Conservation (phyloP, 495 filamentous ascomycete genomes). For the Aspergillus avenaceus region DNA sequence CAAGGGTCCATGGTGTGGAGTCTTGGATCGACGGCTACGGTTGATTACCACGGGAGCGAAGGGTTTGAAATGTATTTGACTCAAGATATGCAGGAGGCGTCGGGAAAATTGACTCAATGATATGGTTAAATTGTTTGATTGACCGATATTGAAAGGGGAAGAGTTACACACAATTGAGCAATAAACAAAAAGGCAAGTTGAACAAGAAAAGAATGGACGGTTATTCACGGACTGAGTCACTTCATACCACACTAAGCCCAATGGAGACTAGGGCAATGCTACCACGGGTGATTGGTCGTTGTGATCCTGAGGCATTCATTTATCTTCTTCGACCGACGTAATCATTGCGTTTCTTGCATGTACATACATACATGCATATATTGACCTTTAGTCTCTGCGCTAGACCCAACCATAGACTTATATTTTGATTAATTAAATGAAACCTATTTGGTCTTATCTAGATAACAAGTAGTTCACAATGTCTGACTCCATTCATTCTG, state of each 20-base stretch:
- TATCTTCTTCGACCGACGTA: no score
- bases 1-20: slow-evolving; percentile 25
- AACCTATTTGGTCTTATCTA: neutral
- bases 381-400: no score
- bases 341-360: no score
- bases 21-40: slow-evolving; percentile 1
- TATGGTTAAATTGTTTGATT: no score
- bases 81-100: no score
- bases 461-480: slow-evolving; percentile 23
- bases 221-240: slow-evolving; percentile 15
- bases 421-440: no score
- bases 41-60: neutral
- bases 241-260: neutral
- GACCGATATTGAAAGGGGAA: no score
- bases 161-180: neutral
- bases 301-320: neutral
- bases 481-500: slow-evolving; percentile 63
- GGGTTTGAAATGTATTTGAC: no score
- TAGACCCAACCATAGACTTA: no score
- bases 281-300: no score
- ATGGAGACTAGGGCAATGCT: neutral
- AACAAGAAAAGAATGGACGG: neutral
- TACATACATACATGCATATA: no score
- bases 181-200: neutral
- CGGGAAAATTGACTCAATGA: no score